Evolutionary conservation across 208 protist species (phyloP).

Genomic region (Leishmania major): DNA sequence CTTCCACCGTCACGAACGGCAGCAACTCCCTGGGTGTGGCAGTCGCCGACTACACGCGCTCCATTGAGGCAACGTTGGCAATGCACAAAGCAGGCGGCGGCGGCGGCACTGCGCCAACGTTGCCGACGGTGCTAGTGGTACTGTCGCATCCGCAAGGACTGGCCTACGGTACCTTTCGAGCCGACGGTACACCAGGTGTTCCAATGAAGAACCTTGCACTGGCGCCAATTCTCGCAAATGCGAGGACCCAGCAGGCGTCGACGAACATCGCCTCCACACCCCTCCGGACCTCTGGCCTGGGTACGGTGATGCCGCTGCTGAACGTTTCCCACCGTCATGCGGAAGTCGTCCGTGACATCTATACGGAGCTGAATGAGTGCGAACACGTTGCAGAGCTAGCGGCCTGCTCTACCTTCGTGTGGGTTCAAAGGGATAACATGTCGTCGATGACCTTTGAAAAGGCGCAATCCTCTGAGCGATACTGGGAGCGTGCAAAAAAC

Average conservation of each 20-base stretch:
- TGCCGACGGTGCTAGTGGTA: conserved; percentile 32
- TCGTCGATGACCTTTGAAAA: conserved; percentile 2
- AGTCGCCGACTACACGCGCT: conserved; percentile 55
- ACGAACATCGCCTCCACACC: not conserved
- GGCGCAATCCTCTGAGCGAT: conserved; percentile 1
- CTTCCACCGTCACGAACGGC: conserved; percentile 33
- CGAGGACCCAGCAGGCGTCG: not conserved
- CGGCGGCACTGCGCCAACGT: not conserved
- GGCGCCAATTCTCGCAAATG: not conserved
- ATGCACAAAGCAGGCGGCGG: not conserved
- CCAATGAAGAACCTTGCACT: conserved; percentile 39
- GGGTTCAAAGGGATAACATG: conserved; percentile 10
- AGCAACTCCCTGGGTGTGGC: conserved; percentile 59
- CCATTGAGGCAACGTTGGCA: conserved; percentile 3
- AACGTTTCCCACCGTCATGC: not conserved
- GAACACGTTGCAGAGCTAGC: conserved; percentile 5
- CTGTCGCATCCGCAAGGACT: conserved; percentile 54
- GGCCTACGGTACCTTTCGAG: conserved; percentile 31
- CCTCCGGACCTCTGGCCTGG: not conserved
- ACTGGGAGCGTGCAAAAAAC: not conserved
- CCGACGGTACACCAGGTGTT: conserved; percentile 30
- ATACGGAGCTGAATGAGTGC: conserved; percentile 16
- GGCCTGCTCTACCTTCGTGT: conserved; percentile 31
- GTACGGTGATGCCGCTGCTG: conserved; percentile 4
- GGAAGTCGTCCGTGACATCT: not conserved